These are phyloP conservation scores for Irpex sp. DNA, from an alignment of 1,284 basidiomycete species.

Conservation along the genomic window DNA sequence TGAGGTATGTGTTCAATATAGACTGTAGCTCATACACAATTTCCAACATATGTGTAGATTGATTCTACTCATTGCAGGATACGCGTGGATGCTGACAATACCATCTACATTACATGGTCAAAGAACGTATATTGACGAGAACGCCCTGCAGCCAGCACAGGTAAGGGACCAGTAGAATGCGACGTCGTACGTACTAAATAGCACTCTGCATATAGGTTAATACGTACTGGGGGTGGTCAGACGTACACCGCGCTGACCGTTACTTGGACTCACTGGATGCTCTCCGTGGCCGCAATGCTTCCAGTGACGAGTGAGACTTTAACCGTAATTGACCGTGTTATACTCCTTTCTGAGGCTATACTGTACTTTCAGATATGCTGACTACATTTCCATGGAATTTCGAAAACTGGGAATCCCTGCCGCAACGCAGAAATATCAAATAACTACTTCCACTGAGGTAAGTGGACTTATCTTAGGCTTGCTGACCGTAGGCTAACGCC, in stretches of 20 bases:
- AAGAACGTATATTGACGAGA: constrained; percentile 85
- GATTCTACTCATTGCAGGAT: constrained; percentile 57
- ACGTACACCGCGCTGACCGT: constrained; percentile 77
- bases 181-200: background rate
- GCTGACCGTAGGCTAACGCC: constrained; percentile 22
- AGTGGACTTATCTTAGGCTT: constrained; percentile 13
- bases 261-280: constrained; percentile 70
- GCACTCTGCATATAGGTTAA: constrained; percentile 55
- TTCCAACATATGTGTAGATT: constrained; percentile 34
- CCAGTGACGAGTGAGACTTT: constrained; percentile 63
- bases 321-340: background rate
- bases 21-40: background rate
- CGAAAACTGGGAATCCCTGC: constrained; percentile 65
- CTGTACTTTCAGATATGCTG: constrained; percentile 50
- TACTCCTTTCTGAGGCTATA: background rate
- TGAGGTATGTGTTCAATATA: constrained; percentile 27
- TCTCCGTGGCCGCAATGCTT: constrained; percentile 61
- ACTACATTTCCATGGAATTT: constrained; percentile 58
- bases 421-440: constrained; percentile 67
- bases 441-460: constrained; percentile 46
- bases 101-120: constrained; percentile 66
- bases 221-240: constrained; percentile 85
- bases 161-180: constrained; percentile 35
- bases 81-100: constrained; percentile 72
- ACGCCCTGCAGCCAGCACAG: constrained; percentile 88